phyloP scores from a whole-genome alignment of 352 stramenopile species.

The Globisporangium acanthophoron region DNA sequence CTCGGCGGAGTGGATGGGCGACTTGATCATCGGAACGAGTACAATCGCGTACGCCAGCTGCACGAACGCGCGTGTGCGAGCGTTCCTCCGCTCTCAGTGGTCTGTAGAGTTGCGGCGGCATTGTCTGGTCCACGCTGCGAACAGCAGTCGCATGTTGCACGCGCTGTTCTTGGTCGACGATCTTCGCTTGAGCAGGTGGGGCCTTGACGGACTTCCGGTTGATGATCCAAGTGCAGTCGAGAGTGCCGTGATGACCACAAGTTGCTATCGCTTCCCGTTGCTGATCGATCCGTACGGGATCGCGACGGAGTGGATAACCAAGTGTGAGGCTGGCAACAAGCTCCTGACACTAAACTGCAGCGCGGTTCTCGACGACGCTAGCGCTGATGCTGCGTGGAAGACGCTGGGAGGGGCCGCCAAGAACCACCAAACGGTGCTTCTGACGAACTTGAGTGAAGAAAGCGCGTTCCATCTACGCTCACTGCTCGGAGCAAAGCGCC shows the following conservation, averaged over 20 bases:
- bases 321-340: constrained; percentile 17
- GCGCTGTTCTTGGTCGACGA: constrained; percentile 33
- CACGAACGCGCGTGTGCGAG: constrained; percentile 11
- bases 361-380: constrained; percentile 8
- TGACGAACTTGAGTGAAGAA: constrained; percentile 32
- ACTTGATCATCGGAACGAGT: constrained; percentile 60
- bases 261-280: constrained; percentile 41
- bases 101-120: constrained; percentile 20
- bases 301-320: constrained; percentile 45
- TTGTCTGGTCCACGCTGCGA: constrained; percentile 27
- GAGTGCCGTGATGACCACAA: constrained; percentile 32
- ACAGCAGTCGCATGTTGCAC: constrained; percentile 9
- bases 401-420: constrained; percentile 29
- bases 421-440: constrained; percentile 32
- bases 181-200: constrained; percentile 30
- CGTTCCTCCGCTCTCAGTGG: constrained; percentile 33
- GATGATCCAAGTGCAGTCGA: constrained; percentile 35
- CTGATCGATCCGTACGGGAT: constrained; percentile 60
- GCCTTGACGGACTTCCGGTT: constrained; percentile 29
- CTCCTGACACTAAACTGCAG: constrained; percentile 3
- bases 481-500: constrained; percentile 40
- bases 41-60: constrained; percentile 39
- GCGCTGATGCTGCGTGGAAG: constrained; percentile 27
- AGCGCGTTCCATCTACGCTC: constrained; percentile 23
- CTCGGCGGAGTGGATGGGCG: constrained; percentile 35